Evolutionary conservation across 495 filamentous ascomycete genomes (phyloP), one percentile per base, ranked within the genome.

Genomic region (Lasiosphaeria hispida): DNA sequence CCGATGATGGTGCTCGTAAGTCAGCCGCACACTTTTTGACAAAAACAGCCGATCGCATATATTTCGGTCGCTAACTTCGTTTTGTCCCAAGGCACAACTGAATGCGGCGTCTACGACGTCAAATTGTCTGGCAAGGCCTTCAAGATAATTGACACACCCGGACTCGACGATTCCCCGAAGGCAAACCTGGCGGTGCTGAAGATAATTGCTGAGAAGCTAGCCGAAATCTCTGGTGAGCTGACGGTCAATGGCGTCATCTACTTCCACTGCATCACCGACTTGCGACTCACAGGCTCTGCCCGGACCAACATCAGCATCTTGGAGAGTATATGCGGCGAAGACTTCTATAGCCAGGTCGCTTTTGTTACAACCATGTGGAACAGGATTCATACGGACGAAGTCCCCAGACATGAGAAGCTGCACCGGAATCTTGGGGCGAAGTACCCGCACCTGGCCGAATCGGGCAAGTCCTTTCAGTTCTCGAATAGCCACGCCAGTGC

Each of bases 341-440:
- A 33, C 2, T 48, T 48, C 19, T 19, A 19, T 34, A 7, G 3
- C 17, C 45, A 13, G 7, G 6, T 19, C n/a, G 45, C 18, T 7
- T 48, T 48, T 34, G 45, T 34, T 10, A 48, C 45, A n/a, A 34
- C 18, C 18, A 48, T 48, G 45, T 48, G 45, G 45, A 48, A 48
- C 19, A 48, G 4, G 18, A 34, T 48, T 8, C 8, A 34, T 11
- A 10, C 7, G 1, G 8, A 3, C 4, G 45, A 33, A n/a, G n/a
- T n/a, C 2, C 18, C 9, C 18, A 48, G 8, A 10, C 34, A 33
- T n/a, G 18, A 34, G 4, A 33, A 33, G 18, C 45, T 48, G 45
- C 18, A 48, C 18, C 6, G 8, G 2, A 33, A 10, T 10, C 10
- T 48, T 7, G 18, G 18, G 9, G 3, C 23, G 18, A 48, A 48